Percentiles rank a stretch among this genome's conserved stretches.
phyloP scores from a whole-genome alignment of 1,284 basidiomycete species.

The Trametes versicolor region DNA sequence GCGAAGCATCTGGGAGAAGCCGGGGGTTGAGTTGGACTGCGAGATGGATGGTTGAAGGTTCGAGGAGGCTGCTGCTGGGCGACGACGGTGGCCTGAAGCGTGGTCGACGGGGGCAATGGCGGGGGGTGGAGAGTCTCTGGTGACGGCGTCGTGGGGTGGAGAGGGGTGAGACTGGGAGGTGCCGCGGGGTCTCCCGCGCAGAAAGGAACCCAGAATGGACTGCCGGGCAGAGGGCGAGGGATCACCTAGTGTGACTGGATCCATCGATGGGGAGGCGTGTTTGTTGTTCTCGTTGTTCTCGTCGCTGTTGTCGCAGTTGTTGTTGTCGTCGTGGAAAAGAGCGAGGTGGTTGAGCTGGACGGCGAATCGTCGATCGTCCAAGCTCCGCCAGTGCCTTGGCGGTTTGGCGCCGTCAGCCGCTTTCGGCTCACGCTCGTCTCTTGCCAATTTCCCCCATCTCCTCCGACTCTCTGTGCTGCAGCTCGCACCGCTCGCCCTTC shows the following conservation, averaged over 20 bases:
- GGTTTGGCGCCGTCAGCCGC: conserved; percentile 37
- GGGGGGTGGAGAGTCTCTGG: conserved; percentile 45
- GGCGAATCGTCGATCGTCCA: conserved; percentile 28
- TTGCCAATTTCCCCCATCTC: conserved; percentile 18
- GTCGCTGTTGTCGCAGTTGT: conserved; percentile 27
- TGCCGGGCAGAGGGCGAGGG: conserved; percentile 47
- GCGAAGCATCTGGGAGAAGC: conserved; percentile 49
- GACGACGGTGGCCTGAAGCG: conserved; percentile 43
- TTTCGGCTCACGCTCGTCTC: conserved; percentile 31
- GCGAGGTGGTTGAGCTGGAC: conserved; percentile 32
- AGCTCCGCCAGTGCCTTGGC: conserved; percentile 28
- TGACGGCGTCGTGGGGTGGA: conserved; percentile 40
- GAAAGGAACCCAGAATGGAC: conserved; percentile 51
- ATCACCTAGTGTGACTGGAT: conserved; percentile 43
- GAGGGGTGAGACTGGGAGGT: conserved; percentile 51
- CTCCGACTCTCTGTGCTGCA: not conserved
- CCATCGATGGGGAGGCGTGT: conserved; percentile 39
- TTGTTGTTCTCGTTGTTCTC: conserved; percentile 30
- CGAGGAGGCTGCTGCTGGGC: conserved; percentile 42
- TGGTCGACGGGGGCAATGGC: conserved; percentile 32
- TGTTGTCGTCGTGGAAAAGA: conserved; percentile 27
- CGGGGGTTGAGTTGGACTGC: conserved; percentile 41
- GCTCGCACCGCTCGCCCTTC: not conserved
- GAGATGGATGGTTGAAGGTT: conserved; percentile 44
- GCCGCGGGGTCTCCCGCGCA: conserved; percentile 51